Conservation (phyloP, 108 stramenopile genomes). For the Poteriospumella lacustris region DNA sequence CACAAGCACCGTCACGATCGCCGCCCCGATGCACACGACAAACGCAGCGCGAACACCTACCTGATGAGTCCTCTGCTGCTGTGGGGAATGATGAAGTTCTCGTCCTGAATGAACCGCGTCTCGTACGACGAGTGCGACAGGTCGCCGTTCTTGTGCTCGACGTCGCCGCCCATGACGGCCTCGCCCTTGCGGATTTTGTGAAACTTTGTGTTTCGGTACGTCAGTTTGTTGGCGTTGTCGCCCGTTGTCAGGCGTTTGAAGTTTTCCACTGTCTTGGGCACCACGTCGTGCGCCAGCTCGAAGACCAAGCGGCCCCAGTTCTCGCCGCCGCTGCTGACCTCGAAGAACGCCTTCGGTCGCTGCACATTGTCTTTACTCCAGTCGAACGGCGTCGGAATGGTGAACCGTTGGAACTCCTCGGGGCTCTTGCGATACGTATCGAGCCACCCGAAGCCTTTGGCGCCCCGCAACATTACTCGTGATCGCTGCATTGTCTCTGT, state of each 20-base stretch:
- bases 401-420: background rate
- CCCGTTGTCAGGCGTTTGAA: background rate
- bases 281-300: slow-evolving; percentile 12
- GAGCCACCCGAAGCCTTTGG: slow-evolving; percentile 22
- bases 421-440: background rate
- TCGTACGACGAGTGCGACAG: background rate
- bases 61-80: background rate
- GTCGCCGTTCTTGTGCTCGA: background rate
- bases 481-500: background rate
- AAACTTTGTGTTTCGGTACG: slow-evolving; percentile 2
- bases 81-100: slow-evolving; percentile 30
- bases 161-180: slow-evolving; percentile 16
- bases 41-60: background rate
- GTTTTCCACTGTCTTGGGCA: slow-evolving; percentile 2
- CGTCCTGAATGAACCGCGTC: background rate
- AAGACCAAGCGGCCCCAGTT: background rate
- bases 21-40: background rate
- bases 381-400: slow-evolving; percentile 1
- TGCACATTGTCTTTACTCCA: background rate
- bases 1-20: background rate
- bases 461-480: background rate
- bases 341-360: slow-evolving; percentile 5
- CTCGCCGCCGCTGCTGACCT: background rate
- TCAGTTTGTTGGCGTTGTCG: background rate
- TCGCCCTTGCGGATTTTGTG: slow-evolving; percentile 5